These are phyloP conservation scores for Bonia amplexicaulis DNA, from an alignment of 176 grass and related monocot species.

Conservation along the genomic window DNA sequence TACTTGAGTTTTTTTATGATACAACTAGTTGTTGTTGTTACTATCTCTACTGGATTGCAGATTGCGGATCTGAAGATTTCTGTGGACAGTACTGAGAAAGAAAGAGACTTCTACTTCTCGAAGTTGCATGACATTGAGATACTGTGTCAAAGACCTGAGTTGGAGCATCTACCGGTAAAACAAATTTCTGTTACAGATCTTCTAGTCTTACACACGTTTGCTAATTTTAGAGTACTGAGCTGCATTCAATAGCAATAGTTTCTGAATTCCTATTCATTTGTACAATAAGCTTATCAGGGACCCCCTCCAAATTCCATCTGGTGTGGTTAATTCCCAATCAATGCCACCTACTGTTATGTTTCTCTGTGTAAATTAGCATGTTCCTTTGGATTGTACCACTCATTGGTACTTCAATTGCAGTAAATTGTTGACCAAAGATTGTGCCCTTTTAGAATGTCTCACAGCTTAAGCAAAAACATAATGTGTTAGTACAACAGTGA, in stretches of 20 bases:
- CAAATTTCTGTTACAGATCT: neutral
- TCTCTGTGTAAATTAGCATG: neutral
- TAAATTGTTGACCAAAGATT: neutral
- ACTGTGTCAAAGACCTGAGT: conserved; percentile 66
- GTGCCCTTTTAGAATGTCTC: neutral
- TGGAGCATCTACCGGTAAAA: conserved; percentile 82
- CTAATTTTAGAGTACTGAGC: neutral
- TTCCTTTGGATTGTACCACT: neutral
- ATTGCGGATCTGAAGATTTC: conserved; percentile 57
- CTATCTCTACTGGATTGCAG: conserved; percentile 39
- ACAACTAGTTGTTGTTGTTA: neutral
- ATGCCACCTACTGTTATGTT: neutral
- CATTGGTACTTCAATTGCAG: neutral
- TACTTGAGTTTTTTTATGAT: neutral
- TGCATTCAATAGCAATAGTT: neutral
- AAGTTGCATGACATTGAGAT: conserved; percentile 90
- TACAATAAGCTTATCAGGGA: neutral
- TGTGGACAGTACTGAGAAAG: conserved; percentile 58
- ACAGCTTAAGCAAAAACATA: neutral
- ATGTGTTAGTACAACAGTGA: neutral
- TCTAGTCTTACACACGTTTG: neutral
- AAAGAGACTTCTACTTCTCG: conserved; percentile 87
- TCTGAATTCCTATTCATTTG: conserved; percentile 6
- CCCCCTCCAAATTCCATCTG: neutral
- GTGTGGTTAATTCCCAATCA: neutral